A percentile compares a stretch with the other conserved stretches of the same genome.
Evolutionary conservation across 164 flowering plant species (phyloP).

Genomic region (Platanus orientalis): DNA sequence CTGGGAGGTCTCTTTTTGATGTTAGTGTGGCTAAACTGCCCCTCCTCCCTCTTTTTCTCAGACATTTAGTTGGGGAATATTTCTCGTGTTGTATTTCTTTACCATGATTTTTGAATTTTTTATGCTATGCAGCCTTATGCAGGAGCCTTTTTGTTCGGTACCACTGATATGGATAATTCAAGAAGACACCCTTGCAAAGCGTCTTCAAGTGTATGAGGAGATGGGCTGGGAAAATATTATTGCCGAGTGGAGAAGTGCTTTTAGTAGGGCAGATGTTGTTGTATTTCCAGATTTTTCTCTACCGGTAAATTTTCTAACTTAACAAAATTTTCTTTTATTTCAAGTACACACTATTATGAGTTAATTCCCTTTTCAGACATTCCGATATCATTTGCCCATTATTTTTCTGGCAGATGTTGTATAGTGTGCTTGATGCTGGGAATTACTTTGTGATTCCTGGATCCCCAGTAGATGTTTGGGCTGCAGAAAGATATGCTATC

Average conservation of each 20-base stretch:
- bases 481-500: conserved; percentile 61
- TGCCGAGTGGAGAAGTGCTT: conserved; percentile 68
- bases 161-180: conserved; percentile 91
- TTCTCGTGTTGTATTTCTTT: conserved; percentile 17
- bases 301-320: conserved; percentile 49
- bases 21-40: neutral
- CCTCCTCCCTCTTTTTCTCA: neutral
- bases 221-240: conserved; percentile 62
- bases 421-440: conserved; percentile 85
- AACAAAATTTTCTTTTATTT: neutral
- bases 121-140: conserved; percentile 96
- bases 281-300: conserved; percentile 79
- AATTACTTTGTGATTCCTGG: conserved; percentile 96
- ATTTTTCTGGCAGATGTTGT: conserved; percentile 67
- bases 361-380: conserved; percentile 2
- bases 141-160: conserved; percentile 93
- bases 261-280: conserved; percentile 73
- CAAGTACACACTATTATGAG: neutral
- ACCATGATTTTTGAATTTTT: conserved; percentile 51
- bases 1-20: neutral
- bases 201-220: conserved; percentile 59
- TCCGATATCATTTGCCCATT: conserved; percentile 15
- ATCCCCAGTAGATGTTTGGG: conserved; percentile 83
- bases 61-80: neutral
- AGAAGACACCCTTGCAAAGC: conserved; percentile 77